A percentile compares a stretch with the other conserved stretches of the same genome.
These are phyloP conservation scores for Xerocomus amazonicus DNA, from an alignment of 1,284 basidiomycete genomes.

Conservation along the genomic window DNA sequence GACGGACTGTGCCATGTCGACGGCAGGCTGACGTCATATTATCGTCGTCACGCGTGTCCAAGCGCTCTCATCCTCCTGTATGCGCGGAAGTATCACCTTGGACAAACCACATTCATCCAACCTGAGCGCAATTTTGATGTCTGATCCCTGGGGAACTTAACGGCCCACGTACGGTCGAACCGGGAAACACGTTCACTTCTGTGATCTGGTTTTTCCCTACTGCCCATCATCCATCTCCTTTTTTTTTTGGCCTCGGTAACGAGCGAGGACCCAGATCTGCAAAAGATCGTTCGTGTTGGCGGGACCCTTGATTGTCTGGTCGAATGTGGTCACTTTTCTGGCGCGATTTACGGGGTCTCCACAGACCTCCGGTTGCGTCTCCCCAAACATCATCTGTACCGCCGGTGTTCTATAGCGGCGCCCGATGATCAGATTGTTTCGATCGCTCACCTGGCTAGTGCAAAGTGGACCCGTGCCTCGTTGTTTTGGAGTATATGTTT, in stretches of 20 bases:
- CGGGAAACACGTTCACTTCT: conserved; percentile 9
- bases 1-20: too few species aligned
- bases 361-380: conserved; percentile 39
- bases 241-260: conserved; percentile 26
- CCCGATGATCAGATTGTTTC: neutral
- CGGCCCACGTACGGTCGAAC: neutral
- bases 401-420: too few species aligned
- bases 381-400: conserved; percentile 11
- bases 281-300: conserved; percentile 38
- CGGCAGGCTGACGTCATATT: too few species aligned
- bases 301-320: conserved; percentile 20
- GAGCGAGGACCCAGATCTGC: conserved; percentile 32
- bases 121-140: too few species aligned
- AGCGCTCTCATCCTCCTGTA: too few species aligned
- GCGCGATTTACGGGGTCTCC: conserved; percentile 37
- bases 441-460: neutral
- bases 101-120: too few species aligned
- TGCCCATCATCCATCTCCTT: neutral
- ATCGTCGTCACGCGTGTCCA: too few species aligned
- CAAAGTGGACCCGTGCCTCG: neutral
- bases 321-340: conserved; percentile 35
- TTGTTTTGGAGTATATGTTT: neutral
- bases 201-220: neutral
- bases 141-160: too few species aligned
- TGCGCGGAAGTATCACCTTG: too few species aligned